These are phyloP conservation scores for Massariosphaeria phaeospora DNA, from an alignment of 495 filamentous ascomycete genomes.

Conservation along the genomic window DNA sequence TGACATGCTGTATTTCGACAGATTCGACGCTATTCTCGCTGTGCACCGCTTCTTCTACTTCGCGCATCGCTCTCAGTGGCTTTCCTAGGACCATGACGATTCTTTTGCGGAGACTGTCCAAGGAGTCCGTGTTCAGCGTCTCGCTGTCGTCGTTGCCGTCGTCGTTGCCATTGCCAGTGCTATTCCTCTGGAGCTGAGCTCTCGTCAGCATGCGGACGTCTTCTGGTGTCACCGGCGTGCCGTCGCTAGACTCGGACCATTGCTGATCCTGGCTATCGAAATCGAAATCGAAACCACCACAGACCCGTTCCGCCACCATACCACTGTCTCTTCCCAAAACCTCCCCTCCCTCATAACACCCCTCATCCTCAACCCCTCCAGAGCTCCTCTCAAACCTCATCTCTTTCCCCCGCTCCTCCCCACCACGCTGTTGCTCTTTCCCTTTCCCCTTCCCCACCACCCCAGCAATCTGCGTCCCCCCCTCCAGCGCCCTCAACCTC, in stretches of 20 bases:
- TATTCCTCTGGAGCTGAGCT: background rate
- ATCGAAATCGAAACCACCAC: background rate
- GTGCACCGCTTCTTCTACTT: background rate
- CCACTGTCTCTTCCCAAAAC: background rate
- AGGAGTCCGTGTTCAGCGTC: background rate
- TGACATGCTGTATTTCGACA: background rate
- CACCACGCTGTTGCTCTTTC: background rate
- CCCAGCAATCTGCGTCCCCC: background rate
- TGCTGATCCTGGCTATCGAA: background rate
- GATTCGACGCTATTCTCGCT: background rate
- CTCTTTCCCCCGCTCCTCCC: background rate
- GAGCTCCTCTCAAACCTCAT: background rate
- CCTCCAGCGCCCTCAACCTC: background rate
- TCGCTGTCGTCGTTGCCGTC: background rate
- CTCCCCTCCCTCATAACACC: background rate
- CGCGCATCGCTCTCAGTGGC: background rate
- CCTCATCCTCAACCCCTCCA: background rate
- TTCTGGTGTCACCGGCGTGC: too few species aligned
- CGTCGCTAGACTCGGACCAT: background rate
- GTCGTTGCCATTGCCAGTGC: background rate
- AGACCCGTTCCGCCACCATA: background rate
- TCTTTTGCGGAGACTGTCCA: background rate
- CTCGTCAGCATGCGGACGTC: background rate
- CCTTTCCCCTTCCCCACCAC: background rate
- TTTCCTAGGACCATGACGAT: background rate